Evolutionary conservation across 495 filamentous ascomycete genomes (phyloP), one percentile per base, ranked within the genome.

Genomic region (Neurospora pannonica): DNA sequence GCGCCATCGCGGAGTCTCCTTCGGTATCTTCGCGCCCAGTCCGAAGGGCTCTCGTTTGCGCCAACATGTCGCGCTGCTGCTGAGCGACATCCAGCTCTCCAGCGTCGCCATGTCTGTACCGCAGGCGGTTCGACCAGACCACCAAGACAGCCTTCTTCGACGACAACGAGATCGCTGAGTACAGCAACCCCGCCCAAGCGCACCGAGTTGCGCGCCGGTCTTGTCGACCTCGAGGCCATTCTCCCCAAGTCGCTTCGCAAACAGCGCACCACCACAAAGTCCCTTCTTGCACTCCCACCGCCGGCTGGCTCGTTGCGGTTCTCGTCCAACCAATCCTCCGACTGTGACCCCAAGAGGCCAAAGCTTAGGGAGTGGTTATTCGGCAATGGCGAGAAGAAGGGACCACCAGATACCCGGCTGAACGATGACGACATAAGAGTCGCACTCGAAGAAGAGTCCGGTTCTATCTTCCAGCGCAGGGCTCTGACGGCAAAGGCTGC

Each of bases 401-500:
- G 74, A 15, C 54, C 54, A 2, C 54, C 54, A 34, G 70, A 78
- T 5, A 78, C 79, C 24, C 76, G 81, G 11, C 76, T 85, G 38
- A 84, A 86, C 71, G 83, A 85, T n/a, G 85, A 86, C 48, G 89
- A 90, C 71, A 75, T 89, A 2, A 85, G 87, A 8, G 81, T 86
- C 37, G 80, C 84, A 3, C 76, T 85, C 46, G 88, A 89, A 43
- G 83, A 83, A 13, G 79, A 83, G 34, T 84, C 82, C 3, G 84
- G 83, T 9, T 87, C 86, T 17, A 87, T 88, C 77, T 89, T 88
- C 76, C 83, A 90, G 71, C 89, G 89, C 71, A 86, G 93, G 40
- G 86, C 86, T 31, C 82, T 94, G 71, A 86, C 88, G 28, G 87
- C 88, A 7, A 95, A 93, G 82, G 89, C 92, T 2, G 88, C 90